Conservation (phyloP, 192 early-diverging fungal species). For the Chytriomyces hyalinus region DNA sequence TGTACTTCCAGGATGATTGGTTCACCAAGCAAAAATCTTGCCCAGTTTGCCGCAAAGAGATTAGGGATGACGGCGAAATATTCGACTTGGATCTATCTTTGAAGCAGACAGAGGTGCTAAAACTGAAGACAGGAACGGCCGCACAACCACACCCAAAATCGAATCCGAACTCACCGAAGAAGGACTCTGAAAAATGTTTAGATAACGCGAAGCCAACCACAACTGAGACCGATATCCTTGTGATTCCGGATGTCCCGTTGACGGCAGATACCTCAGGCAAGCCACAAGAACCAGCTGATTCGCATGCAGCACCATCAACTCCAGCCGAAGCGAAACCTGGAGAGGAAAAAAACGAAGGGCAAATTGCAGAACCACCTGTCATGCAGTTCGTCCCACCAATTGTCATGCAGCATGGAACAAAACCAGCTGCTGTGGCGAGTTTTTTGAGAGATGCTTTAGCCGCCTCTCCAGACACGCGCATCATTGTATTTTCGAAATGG, state of each 20-base stretch:
- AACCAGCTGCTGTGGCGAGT: slow-evolving; percentile 27
- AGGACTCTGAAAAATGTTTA: too few relatives aligned
- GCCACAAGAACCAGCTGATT: too few relatives aligned
- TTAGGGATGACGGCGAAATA: slow-evolving; percentile 15
- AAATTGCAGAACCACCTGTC: neutral
- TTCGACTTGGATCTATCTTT: neutral
- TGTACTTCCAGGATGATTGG: slow-evolving; percentile 17
- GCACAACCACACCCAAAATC: too few relatives aligned
- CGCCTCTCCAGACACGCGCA: slow-evolving; percentile 17
- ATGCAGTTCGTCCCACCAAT: slow-evolving; percentile 19
- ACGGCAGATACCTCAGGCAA: too few relatives aligned
- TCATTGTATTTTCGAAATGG: slow-evolving; percentile 35
- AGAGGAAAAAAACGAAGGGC: too few relatives aligned
- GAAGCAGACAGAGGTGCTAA: neutral
- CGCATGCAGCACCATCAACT: too few relatives aligned
- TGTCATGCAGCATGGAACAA: slow-evolving; percentile 27
- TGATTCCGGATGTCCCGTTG: too few relatives aligned
- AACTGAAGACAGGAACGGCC: too few relatives aligned
- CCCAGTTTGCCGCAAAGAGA: slow-evolving; percentile 19
- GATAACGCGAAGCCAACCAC: too few relatives aligned
- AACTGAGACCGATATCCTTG: too few relatives aligned
- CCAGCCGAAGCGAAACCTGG: too few relatives aligned
- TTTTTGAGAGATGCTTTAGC: slow-evolving; percentile 23
- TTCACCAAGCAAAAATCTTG: slow-evolving; percentile 24
- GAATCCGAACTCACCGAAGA: too few relatives aligned